Base-by-base conservation (phyloP, 208 protist species). In the Crithidia expoeki region DNA sequence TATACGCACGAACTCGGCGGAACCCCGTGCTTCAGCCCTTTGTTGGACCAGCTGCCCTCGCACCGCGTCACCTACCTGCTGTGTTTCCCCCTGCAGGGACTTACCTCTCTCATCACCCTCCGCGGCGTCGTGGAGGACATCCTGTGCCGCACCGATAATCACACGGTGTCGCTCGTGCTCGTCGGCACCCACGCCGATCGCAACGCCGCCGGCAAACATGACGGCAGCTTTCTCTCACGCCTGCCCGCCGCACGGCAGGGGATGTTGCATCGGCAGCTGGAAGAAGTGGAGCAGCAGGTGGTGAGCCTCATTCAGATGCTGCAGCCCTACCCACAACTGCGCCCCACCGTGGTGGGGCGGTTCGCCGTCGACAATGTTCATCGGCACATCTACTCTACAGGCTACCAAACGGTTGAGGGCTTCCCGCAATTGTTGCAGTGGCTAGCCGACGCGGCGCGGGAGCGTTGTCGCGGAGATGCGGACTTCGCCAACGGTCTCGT, bases 401-500 rank as follows among this genome's bases (percentile, higher is more conserved):
- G 72, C 42, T 78, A 86, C 56, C 68, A 51, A 23, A 66, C 79
- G 14, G 74, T 93, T 30, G 72, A 74, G 47, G 83, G 76, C 49
- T 90, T 93, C 47, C 76, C 85, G 3, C 79, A 92, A 46, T 72
- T 86, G 55, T 74, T 96, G 51, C 51, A 61, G 44, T 96, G 83
- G 83, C 72, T 96, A 40, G 74, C 67, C 0, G 88, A 94, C 47
- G 68, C 90, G n/a, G 86, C 83, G 30, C 64, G 83, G 6, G 76
- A 84, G 23, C 68, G 77, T 2, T 90, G 85, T 64, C 58, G 76
- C 7, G 79, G 79, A 50, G 90, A 96, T 70, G 28, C 61, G 10
- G 86, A 89, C 60, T 96, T 96, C 47, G 81, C 83, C 17, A 80
- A 89, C 59, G 88, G 84, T 2, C 67, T 89, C 12, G 74, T 96